phyloP scores from a whole-genome alignment of 163 green algal genomes.

The Scenedesmus sp. region DNA sequence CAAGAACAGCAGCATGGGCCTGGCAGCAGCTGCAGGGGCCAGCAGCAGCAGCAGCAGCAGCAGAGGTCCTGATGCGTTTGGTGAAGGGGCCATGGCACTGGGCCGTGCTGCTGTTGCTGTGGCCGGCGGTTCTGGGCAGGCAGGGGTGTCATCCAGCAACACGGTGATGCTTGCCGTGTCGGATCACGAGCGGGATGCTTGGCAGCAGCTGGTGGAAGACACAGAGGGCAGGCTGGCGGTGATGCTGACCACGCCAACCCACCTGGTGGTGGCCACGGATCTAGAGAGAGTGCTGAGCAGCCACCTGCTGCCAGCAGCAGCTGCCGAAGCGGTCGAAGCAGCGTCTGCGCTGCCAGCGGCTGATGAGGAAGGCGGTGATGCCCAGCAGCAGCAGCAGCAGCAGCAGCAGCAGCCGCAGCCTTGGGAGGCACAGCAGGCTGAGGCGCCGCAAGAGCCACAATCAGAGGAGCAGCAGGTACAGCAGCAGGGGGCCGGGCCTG shows the following conservation, averaged over 20 bases:
- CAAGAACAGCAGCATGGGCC: conserved; percentile 10
- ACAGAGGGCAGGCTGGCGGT: conserved; percentile 24
- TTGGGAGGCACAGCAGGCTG: not conserved
- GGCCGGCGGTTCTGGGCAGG: not conserved
- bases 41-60: conserved; percentile 31
- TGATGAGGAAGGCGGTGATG: not conserved
- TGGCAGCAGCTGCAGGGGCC: conserved; percentile 12
- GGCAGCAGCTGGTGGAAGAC: conserved; percentile 33
- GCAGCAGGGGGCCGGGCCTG: not conserved
- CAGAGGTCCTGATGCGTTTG: not conserved
- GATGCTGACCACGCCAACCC: conserved; percentile 33
- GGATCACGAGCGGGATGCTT: conserved; percentile 23
- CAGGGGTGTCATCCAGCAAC: conserved; percentile 25
- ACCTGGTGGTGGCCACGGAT: conserved; percentile 49
- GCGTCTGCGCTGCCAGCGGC: not conserved
- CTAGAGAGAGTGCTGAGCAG: conserved; percentile 20
- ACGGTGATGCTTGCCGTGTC: conserved; percentile 46
- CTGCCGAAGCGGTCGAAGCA: not conserved
- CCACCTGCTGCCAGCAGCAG: conserved; percentile 29
- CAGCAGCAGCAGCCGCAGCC: not conserved
- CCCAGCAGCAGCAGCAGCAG: not conserved
- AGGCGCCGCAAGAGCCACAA: not conserved
- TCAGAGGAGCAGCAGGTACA: not conserved
- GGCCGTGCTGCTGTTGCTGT: conserved; percentile 17
- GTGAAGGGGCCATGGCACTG: conserved; percentile 17